phyloP scores from a whole-genome alignment of 495 filamentous ascomycete genomes.

The Astrothelium subdiscretum region DNA sequence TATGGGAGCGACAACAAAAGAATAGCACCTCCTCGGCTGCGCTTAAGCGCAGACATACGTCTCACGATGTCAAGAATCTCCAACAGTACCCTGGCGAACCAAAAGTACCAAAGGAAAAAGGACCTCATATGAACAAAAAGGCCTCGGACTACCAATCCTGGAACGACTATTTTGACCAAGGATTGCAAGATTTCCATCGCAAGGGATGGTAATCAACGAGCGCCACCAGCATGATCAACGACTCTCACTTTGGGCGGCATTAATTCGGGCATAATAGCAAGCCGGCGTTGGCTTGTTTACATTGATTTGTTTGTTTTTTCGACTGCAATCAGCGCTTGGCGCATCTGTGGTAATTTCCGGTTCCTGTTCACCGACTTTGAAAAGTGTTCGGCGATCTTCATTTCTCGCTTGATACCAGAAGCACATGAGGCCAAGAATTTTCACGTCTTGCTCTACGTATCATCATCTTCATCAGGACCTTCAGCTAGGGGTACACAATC shows the following conservation, averaged over 20 bases:
- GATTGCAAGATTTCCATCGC: conserved; percentile 56
- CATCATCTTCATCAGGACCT: neutral
- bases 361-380: neutral
- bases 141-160: neutral
- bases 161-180: conserved; percentile 55
- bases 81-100: conserved; percentile 53
- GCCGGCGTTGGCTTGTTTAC: neutral
- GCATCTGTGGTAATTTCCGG: neutral
- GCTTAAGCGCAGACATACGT: conserved; percentile 82
- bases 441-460: neutral
- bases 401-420: neutral
- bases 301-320: neutral
- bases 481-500: neutral
- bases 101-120: conserved; percentile 6
- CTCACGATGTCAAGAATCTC: conserved; percentile 76
- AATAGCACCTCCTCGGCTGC: conserved; percentile 78
- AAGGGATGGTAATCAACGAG: conserved; percentile 49
- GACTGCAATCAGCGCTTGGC: neutral
- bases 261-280: neutral
- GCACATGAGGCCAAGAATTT: neutral
- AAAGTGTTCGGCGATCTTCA: neutral
- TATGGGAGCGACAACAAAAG: conserved; percentile 85
- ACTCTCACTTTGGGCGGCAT: neutral
- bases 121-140: neutral
- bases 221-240: neutral